Evolutionary conservation across 1,284 basidiomycete species (phyloP), one percentile per base, ranked within the genome.

Genomic region (Fistulina hepatica): DNA sequence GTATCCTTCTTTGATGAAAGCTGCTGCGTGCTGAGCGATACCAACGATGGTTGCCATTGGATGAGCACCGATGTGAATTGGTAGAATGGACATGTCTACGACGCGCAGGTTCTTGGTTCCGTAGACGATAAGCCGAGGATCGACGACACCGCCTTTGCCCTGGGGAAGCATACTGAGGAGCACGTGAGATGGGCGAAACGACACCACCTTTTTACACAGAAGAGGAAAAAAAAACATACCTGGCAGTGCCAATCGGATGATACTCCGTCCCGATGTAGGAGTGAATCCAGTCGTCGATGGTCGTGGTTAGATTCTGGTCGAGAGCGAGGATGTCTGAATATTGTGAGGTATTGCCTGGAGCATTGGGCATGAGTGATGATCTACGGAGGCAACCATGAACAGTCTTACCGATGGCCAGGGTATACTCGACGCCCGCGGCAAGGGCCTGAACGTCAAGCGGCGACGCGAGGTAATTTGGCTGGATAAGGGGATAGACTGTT

Each of bases 381-480:
- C n/a, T n/a, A n/a, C n/a, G n/a, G n/a, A n/a, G n/a, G n/a, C n/a
- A n/a, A n/a, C n/a, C n/a, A n/a, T n/a, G n/a, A n/a, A n/a, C n/a
- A n/a, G 56, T 63, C 16, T 53, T 55, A 26, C 71, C 52, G 13
- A 71, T 59, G 36, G 56, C 58, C 16, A 69, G 57, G 2, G 63
- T 51, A n/a, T 71, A 54, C 5, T 65, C 59, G 3, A 64, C 57
- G 12, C 61, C 60, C n/a, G 65, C 67, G 11, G 65, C 55, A 45
- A 71, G 69, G 13, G 69, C 59, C 37, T 63, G 57, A 15, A 73
- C 49, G 46, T 73, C 71, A 39, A 63, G 58, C 34, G 64, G 63
- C 21, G 65, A 56, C 41, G 53, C 54, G 52, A 70, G 72, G 49
- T 64, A 73, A 50, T 71, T 71, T 21, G 69, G 69, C 15, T 53